phyloP scores from a whole-genome alignment of 768 basidiomycete genomes.

The Xanthoconium stramineum region DNA sequence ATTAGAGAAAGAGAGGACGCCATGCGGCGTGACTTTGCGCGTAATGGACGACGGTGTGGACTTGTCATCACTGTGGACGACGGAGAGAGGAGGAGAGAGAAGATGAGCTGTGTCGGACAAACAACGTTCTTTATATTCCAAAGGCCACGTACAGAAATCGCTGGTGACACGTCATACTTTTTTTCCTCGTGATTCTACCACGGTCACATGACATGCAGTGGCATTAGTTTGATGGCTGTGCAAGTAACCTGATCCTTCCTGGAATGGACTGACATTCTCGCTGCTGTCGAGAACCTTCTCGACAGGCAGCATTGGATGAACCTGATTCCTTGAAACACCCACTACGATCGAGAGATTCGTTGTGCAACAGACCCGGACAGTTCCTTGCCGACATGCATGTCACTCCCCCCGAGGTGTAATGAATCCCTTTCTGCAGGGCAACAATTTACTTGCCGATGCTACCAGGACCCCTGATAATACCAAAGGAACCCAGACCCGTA shows the following conservation, averaged over 20 bases:
- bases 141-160: conserved; percentile 28
- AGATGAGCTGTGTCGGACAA: conserved; percentile 6
- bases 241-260: too few species aligned
- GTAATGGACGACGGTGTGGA: conserved; percentile 44
- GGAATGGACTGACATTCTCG: too few species aligned
- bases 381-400: too few species aligned
- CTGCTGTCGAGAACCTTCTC: too few species aligned
- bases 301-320: background rate
- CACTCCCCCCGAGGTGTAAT: too few species aligned
- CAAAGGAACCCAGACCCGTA: too few species aligned
- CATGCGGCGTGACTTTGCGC: conserved; percentile 53
- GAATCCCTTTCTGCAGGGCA: background rate
- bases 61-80: conserved; percentile 28
- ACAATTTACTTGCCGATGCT: background rate
- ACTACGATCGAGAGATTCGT: too few species aligned
- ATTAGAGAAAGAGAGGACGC: conserved; percentile 58
- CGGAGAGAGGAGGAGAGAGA: conserved; percentile 5
- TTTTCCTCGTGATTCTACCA: conserved; percentile 17
- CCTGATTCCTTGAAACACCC: too few species aligned
- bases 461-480: too few species aligned
- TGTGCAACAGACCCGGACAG: too few species aligned
- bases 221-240: background rate
- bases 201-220: conserved; percentile 20
- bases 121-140: conserved; percentile 19
- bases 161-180: conserved; percentile 31